phyloP scores from a whole-genome alignment of 2,329 filamentous ascomycete genomes.

The Phialophora expanda region DNA sequence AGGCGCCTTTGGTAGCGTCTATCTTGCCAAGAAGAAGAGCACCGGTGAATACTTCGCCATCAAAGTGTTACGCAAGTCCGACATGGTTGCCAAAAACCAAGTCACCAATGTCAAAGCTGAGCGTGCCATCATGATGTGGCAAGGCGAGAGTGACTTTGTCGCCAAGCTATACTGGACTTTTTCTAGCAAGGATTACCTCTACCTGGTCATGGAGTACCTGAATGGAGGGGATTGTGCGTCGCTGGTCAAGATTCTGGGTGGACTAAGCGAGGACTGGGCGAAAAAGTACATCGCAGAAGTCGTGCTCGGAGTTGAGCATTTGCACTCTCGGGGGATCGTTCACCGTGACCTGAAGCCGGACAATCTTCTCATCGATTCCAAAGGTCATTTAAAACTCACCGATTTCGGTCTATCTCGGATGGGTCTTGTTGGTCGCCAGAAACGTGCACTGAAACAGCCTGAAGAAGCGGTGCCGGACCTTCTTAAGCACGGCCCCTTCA shows the following conservation, averaged over 20 bases:
- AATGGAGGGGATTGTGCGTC: conserved; percentile 98
- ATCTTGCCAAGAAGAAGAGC: conserved; percentile 96
- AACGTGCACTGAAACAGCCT: conserved; percentile 79
- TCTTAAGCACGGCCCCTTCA: conserved; percentile 89
- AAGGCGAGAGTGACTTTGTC: conserved; percentile 98
- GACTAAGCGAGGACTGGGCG: conserved; percentile 93
- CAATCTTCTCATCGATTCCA: conserved; percentile 95
- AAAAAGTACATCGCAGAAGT: conserved; percentile 98
- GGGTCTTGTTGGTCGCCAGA: conserved; percentile 95
- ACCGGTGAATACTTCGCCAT: conserved; percentile 99
- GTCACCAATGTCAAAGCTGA: conserved; percentile 99
- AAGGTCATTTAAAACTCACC: conserved; percentile 93
- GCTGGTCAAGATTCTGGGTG: conserved; percentile 90
- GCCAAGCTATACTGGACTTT: conserved; percentile 99
- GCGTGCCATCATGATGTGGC: conserved; percentile 99
- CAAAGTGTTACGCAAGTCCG: conserved; percentile 98
- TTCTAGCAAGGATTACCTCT: conserved; percentile 98
- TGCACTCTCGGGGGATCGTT: conserved; percentile 92
- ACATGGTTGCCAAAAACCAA: conserved; percentile 99
- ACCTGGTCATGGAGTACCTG: conserved; percentile 98
- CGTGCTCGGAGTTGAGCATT: conserved; percentile 92
- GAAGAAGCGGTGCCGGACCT: conserved; percentile 89
- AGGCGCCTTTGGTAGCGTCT: conserved; percentile 96
- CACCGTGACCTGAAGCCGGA: conserved; percentile 97
- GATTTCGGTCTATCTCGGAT: conserved; percentile 97